A percentile compares a stretch with the other conserved stretches of the same genome.
These are phyloP conservation scores for Phytophthora crassamura DNA, from an alignment of 352 stramenopile species.

Conservation along the genomic window DNA sequence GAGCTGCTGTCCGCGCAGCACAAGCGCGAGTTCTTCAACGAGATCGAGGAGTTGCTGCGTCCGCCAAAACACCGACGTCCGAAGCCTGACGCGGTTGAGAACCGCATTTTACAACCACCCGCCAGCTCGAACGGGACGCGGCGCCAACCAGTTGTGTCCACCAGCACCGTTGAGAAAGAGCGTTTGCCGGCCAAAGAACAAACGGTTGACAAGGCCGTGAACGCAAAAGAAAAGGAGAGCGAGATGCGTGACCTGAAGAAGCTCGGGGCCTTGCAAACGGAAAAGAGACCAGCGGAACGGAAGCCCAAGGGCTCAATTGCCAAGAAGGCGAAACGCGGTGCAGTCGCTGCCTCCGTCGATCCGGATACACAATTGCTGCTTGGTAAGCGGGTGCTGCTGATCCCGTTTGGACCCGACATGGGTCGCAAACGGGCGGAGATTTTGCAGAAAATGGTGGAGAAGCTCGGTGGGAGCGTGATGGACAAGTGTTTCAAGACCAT, in stretches of 20 bases:
- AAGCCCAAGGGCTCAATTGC: slow-evolving; percentile 31
- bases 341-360: slow-evolving; percentile 4
- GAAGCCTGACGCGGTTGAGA: slow-evolving; percentile 9
- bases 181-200: slow-evolving; percentile 14
- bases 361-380: slow-evolving; percentile 32
- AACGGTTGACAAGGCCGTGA: slow-evolving; percentile 3
- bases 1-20: slow-evolving; percentile 44
- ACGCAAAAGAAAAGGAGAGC: not conserved
- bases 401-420: slow-evolving; percentile 68
- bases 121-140: slow-evolving; percentile 24
- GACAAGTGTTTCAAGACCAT: slow-evolving; percentile 11
- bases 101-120: slow-evolving; percentile 6
- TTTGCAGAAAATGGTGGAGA: slow-evolving; percentile 61
- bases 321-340: slow-evolving; percentile 34
- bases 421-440: slow-evolving; percentile 71
- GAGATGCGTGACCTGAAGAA: slow-evolving; percentile 41
- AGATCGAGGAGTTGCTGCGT: slow-evolving; percentile 49
- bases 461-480: slow-evolving; percentile 56
- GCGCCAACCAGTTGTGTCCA: slow-evolving; percentile 6
- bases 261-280: slow-evolving; percentile 29
- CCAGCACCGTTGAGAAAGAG: slow-evolving; percentile 30
- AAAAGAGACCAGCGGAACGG: slow-evolving; percentile 24
- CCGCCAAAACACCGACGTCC: slow-evolving; percentile 21
- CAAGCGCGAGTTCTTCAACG: slow-evolving; percentile 57
- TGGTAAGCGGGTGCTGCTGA: slow-evolving; percentile 53